Conservation (phyloP, 2,329 filamentous ascomycete genomes). For the Claviceps paspali region DNA sequence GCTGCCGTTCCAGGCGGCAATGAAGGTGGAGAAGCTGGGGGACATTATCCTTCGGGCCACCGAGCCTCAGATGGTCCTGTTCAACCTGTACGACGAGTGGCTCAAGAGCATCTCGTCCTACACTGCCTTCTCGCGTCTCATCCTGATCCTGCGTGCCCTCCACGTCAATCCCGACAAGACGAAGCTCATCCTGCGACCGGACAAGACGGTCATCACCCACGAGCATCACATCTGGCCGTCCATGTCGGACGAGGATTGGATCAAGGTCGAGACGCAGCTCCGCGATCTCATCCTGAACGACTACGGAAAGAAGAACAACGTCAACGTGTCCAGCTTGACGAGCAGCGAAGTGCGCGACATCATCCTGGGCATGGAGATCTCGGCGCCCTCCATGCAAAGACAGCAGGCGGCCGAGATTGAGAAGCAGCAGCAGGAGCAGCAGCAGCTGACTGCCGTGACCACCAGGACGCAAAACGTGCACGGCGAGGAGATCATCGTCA, state of each 20-base stretch:
- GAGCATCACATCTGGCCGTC: constrained; percentile 99
- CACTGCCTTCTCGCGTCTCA: constrained; percentile 90
- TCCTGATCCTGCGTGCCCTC: constrained; percentile 83
- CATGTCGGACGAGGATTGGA: constrained; percentile 90
- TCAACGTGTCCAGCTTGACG: constrained; percentile 93
- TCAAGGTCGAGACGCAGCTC: constrained; percentile 95
- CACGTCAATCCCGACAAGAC: constrained; percentile 99
- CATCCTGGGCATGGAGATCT: constrained; percentile 98
- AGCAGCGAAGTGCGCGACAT: constrained; percentile 96
- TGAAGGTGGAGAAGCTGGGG: constrained; percentile 98
- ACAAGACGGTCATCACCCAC: constrained; percentile 96
- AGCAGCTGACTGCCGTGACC: constrained; percentile 89
- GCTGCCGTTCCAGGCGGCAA: constrained; percentile 95
- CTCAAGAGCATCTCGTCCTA: constrained; percentile 96
- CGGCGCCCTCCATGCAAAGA: constrained; percentile 90
- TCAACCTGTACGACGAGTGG: constrained; percentile 99
- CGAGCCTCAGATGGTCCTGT: constrained; percentile 98
- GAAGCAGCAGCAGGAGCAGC: constrained; percentile 94
- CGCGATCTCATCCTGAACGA: constrained; percentile 94
- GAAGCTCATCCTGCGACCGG: constrained; percentile 82
- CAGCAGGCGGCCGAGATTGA: constrained; percentile 98
- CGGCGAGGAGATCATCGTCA: constrained; percentile 95
- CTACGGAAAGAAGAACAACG: constrained; percentile 99
- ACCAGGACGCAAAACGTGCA: constrained; percentile 97
- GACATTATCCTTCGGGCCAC: constrained; percentile 98